Conservation (phyloP, 2,329 filamentous ascomycete genomes). For the Ophiobolus disseminans region DNA sequence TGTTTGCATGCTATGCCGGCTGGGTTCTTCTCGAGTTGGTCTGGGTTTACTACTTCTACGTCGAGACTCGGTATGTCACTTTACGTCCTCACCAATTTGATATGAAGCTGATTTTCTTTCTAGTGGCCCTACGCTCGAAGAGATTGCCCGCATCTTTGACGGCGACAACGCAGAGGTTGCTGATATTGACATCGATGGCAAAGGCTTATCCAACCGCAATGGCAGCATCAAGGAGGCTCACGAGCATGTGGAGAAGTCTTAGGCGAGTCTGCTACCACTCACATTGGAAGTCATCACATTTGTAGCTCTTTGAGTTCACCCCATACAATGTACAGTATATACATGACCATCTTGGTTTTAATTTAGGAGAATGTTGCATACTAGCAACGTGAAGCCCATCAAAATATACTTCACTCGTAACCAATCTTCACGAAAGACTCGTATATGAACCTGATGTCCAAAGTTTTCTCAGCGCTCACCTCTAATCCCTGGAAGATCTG, state of each 20-base stretch:
- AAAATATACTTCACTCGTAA: background rate
- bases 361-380: no score
- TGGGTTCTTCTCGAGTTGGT: slow-evolving; percentile 68
- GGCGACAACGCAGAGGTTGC: slow-evolving; percentile 62
- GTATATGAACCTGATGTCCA: background rate
- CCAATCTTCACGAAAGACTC: no score
- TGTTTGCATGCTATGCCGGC: slow-evolving; percentile 71
- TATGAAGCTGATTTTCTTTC: background rate
- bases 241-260: slow-evolving; percentile 19
- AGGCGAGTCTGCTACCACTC: slow-evolving; percentile 8
- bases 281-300: no score
- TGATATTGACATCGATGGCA: slow-evolving; percentile 21
- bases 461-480: background rate
- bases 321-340: no score
- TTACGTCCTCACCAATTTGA: background rate
- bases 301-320: no score
- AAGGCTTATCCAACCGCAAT: slow-evolving; percentile 12
- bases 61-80: slow-evolving; percentile 62
- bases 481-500: slow-evolving; percentile 21
- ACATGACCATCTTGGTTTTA: no score
- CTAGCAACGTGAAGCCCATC: background rate
- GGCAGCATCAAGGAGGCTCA: slow-evolving; percentile 20
- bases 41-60: slow-evolving; percentile 71
- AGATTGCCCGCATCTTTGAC: slow-evolving; percentile 74
- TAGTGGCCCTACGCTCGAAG: slow-evolving; percentile 73